Base-by-base conservation (phyloP, 2,329 filamentous ascomycete species). In the Fusarium sp. region DNA sequence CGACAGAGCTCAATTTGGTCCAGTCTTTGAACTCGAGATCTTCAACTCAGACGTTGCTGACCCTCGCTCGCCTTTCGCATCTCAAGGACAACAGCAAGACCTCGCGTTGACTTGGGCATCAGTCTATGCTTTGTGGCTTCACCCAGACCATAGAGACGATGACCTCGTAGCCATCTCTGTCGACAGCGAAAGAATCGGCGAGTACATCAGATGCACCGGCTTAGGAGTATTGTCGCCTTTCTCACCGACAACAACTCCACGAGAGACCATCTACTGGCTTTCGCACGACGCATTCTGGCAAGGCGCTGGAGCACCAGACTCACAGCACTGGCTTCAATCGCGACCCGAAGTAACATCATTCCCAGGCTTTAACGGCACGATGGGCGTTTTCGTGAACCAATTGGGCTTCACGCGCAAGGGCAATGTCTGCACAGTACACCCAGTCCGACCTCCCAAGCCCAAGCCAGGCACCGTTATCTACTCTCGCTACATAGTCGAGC, bases 401-500 rank as follows among this genome's bases (percentile, higher is more conserved):
- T 31, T 75, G 29, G 63, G 73, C 6, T 75, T 75, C 64, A 75
- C 73, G 3, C 69, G 57, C 4, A 66, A 74, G 29, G 73, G 73
- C n/a, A 75, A 75, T 11, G 73, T 75, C 44, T 75, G 72, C 52
- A 75, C 73, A 4, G 73, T 75, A 6, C 73, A 75, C 20, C 73
- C 73, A 11, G 72, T 74, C 23, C 70, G 73, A 10, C 73, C 73
- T 7, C 60, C 73, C 3, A 75, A 75, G 64, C 72, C 73, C 8
- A 55, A 48, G 41, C 73, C 73, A 2, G 73, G 73, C 26, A 58
- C 70, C 0, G 29, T 74, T 18, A 55, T 75, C n/a, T 75, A 75
- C 57, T 75, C 73, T 16, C 69, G 73, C 4, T 74, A 49, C 65
- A 71, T 75, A 41, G 52, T 74, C n/a, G 73, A 75, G n/a, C 37